phyloP scores from a whole-genome alignment of 73 alveolate genomes.

The Urostyla sp. region DNA sequence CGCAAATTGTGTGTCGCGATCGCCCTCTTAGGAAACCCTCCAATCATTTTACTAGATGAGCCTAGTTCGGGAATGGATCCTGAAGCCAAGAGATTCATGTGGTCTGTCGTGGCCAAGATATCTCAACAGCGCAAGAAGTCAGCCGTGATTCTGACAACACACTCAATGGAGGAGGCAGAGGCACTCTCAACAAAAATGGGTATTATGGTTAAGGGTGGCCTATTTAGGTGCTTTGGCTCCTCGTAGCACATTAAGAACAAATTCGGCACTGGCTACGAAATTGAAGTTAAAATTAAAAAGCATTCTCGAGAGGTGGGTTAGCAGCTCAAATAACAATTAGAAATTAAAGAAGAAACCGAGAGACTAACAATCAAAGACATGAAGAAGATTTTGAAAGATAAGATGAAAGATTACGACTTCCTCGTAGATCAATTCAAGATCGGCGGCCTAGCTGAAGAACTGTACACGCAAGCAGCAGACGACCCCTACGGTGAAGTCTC shows the following conservation, averaged over 20 bases:
- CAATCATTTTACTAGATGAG: slow-evolving; percentile 95
- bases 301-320: background rate
- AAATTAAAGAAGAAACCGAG: background rate
- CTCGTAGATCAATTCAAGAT: background rate
- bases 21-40: slow-evolving; percentile 97
- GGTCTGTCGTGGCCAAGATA: slow-evolving; percentile 92
- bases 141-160: slow-evolving; percentile 60
- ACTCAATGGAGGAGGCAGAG: slow-evolving; percentile 70
- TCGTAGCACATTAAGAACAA: slow-evolving; percentile 91
- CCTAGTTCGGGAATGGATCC: slow-evolving; percentile 99
- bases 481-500: background rate
- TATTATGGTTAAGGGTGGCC: slow-evolving; percentile 95
- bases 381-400: no score
- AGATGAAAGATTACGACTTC: background rate
- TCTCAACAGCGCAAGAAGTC: slow-evolving; percentile 78
- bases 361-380: no score
- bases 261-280: slow-evolving; percentile 96
- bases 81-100: slow-evolving; percentile 89
- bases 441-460: no score
- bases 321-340: background rate
- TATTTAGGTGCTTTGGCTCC: slow-evolving; percentile 92
- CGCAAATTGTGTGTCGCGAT: slow-evolving; percentile 97
- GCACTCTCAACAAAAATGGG: slow-evolving; percentile 89
- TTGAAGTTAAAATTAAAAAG: slow-evolving; percentile 78
- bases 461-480: slow-evolving; percentile 16